phyloP scores from a whole-genome alignment of 331 rosid genomes.

The Ulmus americana region DNA sequence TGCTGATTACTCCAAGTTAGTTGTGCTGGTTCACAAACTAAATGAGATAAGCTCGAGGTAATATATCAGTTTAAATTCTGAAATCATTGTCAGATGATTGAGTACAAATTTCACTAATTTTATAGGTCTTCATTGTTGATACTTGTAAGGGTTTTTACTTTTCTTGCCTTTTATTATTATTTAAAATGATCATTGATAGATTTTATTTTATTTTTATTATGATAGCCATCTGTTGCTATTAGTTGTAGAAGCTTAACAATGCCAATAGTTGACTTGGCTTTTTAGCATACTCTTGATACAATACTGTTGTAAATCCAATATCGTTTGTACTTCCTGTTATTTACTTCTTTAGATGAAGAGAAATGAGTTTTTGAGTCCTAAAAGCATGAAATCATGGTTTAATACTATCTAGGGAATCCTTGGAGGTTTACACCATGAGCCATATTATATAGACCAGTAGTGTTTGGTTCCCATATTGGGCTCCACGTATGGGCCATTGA shows the following conservation, averaged over 20 bases:
- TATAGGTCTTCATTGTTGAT: too few species aligned
- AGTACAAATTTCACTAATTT: too few species aligned
- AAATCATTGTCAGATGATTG: too few species aligned
- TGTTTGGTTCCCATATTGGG: not conserved
- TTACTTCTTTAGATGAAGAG: too few species aligned
- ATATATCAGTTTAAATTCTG: not conserved
- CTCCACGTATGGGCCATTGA: not conserved
- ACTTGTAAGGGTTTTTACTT: too few species aligned
- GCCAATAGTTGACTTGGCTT: not conserved
- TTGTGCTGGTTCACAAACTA: slow-evolving; percentile 33
- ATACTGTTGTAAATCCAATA: not conserved
- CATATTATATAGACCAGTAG: not conserved
- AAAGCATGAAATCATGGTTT: not conserved
- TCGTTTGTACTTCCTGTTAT: too few species aligned
- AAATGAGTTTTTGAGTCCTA: too few species aligned
- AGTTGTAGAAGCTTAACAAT: not conserved
- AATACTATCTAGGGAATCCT: not conserved
- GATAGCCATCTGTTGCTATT: not conserved
- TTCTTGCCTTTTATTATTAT: too few species aligned
- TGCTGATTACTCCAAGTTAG: slow-evolving; percentile 30
- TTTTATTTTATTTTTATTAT: not conserved
- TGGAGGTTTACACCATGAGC: not conserved
- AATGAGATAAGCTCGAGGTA: slow-evolving; percentile 51
- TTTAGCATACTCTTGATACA: not conserved
- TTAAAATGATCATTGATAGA: not conserved